Percentiles rank a stretch among this genome's conserved stretches.
phyloP scores from a whole-genome alignment of 805 yeast genomes.

The Wickerhamiella shivajii region DNA sequence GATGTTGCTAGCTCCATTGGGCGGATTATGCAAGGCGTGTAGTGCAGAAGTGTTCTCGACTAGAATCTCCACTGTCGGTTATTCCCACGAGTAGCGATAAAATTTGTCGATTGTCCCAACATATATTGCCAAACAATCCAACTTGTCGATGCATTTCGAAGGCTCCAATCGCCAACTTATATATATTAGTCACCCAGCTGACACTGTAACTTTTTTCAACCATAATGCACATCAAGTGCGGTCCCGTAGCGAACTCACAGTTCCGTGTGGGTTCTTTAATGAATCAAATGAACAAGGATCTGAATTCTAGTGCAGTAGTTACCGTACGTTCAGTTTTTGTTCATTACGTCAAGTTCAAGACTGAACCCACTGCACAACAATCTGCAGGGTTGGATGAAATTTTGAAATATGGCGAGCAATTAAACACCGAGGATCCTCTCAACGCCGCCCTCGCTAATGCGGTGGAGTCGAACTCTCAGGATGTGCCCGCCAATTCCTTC shows the following conservation, averaged over 20 bases:
- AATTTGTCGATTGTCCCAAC: too few species aligned
- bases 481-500: constrained; percentile 28
- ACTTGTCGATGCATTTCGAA: too few species aligned
- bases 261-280: constrained; percentile 68
- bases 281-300: constrained; percentile 56
- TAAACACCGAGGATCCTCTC: constrained; percentile 38
- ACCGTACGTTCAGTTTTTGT: constrained; percentile 61
- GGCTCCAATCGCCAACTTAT: too few species aligned
- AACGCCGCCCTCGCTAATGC: constrained; percentile 29
- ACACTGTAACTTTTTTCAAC: too few species aligned
- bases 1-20: too few species aligned
- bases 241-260: constrained; percentile 78
- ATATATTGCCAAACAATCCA: too few species aligned
- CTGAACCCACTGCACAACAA: constrained; percentile 17
- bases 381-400: constrained; percentile 37
- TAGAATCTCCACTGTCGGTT: too few species aligned
- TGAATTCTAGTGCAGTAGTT: constrained; percentile 50
- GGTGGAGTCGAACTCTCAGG: constrained; percentile 17
- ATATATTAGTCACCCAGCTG: too few species aligned
- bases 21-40: too few species aligned
- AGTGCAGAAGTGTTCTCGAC: too few species aligned
- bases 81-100: too few species aligned
- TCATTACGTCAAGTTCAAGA: constrained; percentile 59
- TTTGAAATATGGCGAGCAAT: constrained; percentile 58
- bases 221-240: constrained; percentile 28